Percentiles rank a stretch among this genome's conserved stretches.
Conservation (phyloP, 352 stramenopile genomes). For the Chrysophaeum taylorii region DNA sequence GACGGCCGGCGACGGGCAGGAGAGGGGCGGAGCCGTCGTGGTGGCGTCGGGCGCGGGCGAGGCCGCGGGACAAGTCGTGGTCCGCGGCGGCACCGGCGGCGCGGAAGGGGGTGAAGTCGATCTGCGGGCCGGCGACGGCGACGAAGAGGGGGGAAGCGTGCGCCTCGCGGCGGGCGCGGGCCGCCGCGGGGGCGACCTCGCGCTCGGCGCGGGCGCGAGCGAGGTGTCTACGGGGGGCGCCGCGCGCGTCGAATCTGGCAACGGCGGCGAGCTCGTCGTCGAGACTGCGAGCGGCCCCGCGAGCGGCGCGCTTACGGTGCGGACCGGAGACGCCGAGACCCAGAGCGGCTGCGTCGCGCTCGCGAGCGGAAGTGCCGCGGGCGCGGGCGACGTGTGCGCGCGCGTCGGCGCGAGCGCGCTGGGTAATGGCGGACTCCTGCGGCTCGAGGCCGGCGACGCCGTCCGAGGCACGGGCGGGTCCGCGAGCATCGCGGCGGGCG, state of each 20-base stretch:
- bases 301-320: conserved; percentile 38
- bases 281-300: conserved; percentile 34
- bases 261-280: no score
- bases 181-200: background rate
- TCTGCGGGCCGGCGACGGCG: conserved; percentile 31
- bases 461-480: conserved; percentile 28
- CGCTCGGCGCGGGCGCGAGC: background rate
- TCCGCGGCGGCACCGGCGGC: conserved; percentile 36
- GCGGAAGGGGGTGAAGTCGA: conserved; percentile 36
- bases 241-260: no score
- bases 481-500: conserved; percentile 27
- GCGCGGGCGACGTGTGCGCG: conserved; percentile 41
- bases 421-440: conserved; percentile 32
- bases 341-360: no score
- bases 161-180: background rate
- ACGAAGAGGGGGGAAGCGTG: background rate
- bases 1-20: conserved; percentile 26
- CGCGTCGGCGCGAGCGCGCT: conserved; percentile 32
- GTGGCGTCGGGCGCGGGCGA: background rate
- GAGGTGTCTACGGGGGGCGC: no score
- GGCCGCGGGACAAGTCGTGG: conserved; percentile 30
- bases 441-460: conserved; percentile 33
- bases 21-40: no score
- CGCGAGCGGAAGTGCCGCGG: conserved; percentile 31
- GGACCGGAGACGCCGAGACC: conserved; percentile 39